phyloP scores from a whole-genome alignment of 2,329 filamentous ascomycete genomes.

The Colletotrichum godetiae region DNA sequence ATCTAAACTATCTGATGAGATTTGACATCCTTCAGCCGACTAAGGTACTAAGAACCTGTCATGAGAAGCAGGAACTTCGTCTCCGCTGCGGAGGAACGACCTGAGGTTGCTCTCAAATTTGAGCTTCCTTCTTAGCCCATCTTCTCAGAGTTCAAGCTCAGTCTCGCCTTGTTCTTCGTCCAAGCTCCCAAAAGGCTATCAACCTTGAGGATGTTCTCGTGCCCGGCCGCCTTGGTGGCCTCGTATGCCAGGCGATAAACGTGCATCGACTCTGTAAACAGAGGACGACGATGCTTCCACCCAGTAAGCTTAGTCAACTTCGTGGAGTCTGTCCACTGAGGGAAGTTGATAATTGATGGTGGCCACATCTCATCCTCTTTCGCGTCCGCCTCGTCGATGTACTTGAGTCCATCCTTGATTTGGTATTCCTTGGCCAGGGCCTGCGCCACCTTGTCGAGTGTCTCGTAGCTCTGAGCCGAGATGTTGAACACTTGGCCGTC shows the following conservation, averaged over 20 bases:
- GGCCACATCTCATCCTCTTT: constrained; percentile 30
- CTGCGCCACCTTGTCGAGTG: constrained; percentile 48
- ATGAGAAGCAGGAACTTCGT: too few species aligned
- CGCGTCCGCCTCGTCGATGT: constrained; percentile 37
- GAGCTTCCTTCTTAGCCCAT: neutral
- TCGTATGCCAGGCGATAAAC: constrained; percentile 54
- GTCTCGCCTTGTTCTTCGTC: neutral
- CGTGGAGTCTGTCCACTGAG: constrained; percentile 56
- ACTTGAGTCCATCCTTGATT: constrained; percentile 45
- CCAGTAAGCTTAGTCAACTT: constrained; percentile 53
- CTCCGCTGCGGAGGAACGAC: too few species aligned
- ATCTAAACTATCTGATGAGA: too few species aligned
- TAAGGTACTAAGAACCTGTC: too few species aligned
- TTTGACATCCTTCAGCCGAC: too few species aligned
- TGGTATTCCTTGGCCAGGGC: constrained; percentile 54
- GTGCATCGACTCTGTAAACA: constrained; percentile 50
- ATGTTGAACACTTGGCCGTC: constrained; percentile 58
- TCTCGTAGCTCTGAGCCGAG: constrained; percentile 57
- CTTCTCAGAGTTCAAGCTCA: neutral
- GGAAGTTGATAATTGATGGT: constrained; percentile 46
- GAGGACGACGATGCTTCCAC: constrained; percentile 50
- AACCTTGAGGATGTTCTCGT: constrained; percentile 5
- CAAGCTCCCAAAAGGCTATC: neutral
- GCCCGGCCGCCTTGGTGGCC: constrained; percentile 35
- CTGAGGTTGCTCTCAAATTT: too few species aligned